These are phyloP conservation scores for Chytriomyces sp. DNA, from an alignment of 192 early-diverging fungal genomes.

Conservation along the genomic window DNA sequence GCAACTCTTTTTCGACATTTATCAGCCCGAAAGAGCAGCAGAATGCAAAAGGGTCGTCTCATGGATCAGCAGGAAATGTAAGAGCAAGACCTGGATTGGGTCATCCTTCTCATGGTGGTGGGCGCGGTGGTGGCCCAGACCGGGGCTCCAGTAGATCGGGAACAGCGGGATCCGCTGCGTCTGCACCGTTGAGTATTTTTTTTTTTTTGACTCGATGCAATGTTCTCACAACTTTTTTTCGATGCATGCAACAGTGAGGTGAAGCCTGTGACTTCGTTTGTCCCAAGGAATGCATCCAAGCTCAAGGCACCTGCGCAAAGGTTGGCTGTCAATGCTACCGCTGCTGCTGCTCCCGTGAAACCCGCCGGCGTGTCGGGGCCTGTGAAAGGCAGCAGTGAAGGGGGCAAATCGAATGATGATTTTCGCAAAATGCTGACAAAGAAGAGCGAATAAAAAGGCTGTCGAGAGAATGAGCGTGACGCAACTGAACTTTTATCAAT, in stretches of 20 bases:
- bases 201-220: neutral
- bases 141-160: neutral
- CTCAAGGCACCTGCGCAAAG: neutral
- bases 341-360: neutral
- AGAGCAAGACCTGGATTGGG: slow-evolving; percentile 25
- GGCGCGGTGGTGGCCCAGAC: slow-evolving; percentile 9
- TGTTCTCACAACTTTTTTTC: neutral
- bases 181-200: neutral
- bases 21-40: neutral
- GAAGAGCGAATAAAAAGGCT: neutral
- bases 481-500: too few species aligned
- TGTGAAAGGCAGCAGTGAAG: neutral
- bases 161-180: neutral
- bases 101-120: neutral
- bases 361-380: neutral
- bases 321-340: neutral
- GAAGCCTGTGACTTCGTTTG: slow-evolving; percentile 4
- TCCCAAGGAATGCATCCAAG: slow-evolving; percentile 15
- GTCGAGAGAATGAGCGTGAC: too few species aligned
- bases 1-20: neutral
- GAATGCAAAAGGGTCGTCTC: neutral
- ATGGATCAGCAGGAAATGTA: slow-evolving; percentile 16
- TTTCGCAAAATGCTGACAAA: slow-evolving; percentile 50
- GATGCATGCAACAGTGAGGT: neutral
- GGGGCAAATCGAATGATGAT: slow-evolving; percentile 48